Evolutionary conservation across 192 early-diverging fungal genomes (phyloP).

Genomic region (Backusella tuberculispora): DNA sequence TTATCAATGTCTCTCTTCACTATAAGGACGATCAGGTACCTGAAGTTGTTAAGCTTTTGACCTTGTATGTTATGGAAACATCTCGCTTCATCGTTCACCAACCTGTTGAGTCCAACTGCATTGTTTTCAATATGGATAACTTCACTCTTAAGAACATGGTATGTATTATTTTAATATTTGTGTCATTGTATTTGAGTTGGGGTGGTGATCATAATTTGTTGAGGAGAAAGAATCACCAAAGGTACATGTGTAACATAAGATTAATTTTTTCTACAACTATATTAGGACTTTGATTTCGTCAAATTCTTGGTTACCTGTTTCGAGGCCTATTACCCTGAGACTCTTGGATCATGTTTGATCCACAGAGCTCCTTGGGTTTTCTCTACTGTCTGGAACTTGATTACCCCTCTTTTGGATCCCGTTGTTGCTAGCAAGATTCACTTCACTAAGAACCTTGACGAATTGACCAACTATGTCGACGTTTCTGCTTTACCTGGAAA

Average conservation of each 20-base stretch:
- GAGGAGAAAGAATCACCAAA: slow-evolving; percentile 15
- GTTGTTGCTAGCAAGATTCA: slow-evolving; percentile 89
- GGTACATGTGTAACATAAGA: slow-evolving; percentile 7
- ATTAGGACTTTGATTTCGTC: slow-evolving; percentile 71
- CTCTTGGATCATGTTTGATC: slow-evolving; percentile 78
- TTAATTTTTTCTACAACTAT: slow-evolving; percentile 15
- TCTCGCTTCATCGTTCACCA: slow-evolving; percentile 64
- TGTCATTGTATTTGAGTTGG: background rate
- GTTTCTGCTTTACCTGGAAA: slow-evolving; percentile 58
- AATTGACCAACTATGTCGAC: slow-evolving; percentile 66
- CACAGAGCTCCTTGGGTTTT: slow-evolving; percentile 93
- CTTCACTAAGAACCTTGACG: slow-evolving; percentile 67
- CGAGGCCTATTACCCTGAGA: slow-evolving; percentile 91
- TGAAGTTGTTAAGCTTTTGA: slow-evolving; percentile 67
- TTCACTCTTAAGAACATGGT: slow-evolving; percentile 75
- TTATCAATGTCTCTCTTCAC: slow-evolving; percentile 56
- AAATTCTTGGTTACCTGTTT: slow-evolving; percentile 80
- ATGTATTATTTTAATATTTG: slow-evolving; percentile 1
- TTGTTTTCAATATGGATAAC: slow-evolving; percentile 81
- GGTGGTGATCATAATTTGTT: slow-evolving; percentile 3
- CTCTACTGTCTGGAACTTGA: slow-evolving; percentile 79
- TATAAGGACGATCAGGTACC: slow-evolving; percentile 62
- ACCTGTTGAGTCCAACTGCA: slow-evolving; percentile 70
- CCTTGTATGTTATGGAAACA: slow-evolving; percentile 77
- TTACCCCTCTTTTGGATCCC: slow-evolving; percentile 85